These are phyloP conservation scores for Termitomyces sp. DNA, from an alignment of 1,284 basidiomycete genomes.

Conservation along the genomic window DNA sequence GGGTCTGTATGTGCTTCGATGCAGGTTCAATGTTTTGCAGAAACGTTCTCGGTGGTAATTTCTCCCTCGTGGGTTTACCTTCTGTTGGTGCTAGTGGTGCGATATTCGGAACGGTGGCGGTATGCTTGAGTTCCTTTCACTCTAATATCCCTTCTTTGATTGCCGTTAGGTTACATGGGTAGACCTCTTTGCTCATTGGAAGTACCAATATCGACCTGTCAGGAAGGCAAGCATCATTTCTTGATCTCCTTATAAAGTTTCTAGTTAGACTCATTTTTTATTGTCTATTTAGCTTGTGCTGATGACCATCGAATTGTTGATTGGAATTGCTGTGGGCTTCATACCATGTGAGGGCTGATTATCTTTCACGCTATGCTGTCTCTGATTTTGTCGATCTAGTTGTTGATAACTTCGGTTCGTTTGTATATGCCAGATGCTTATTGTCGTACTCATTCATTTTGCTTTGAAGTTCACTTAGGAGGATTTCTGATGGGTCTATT, in stretches of 20 bases:
- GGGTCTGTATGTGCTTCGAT: background rate
- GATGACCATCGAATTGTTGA: conserved; percentile 78
- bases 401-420: conserved; percentile 5
- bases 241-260: background rate
- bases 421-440: background rate
- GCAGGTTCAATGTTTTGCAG: conserved; percentile 29
- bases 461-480: conserved; percentile 60
- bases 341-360: conserved; percentile 57
- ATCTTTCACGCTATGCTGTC: background rate
- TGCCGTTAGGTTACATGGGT: conserved; percentile 64
- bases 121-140: conserved; percentile 29
- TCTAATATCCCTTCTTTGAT: background rate
- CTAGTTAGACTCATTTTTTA: background rate
- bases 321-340: conserved; percentile 85
- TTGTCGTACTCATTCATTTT: background rate
- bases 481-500: conserved; percentile 84
- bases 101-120: conserved; percentile 88
- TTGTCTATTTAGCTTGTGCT: conserved; percentile 52
- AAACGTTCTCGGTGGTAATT: conserved; percentile 87
- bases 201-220: conserved; percentile 75
- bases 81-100: conserved; percentile 93
- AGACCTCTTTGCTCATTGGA: conserved; percentile 91
- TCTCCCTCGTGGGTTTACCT: conserved; percentile 84
- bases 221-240: conserved; percentile 50
- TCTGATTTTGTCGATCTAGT: background rate